Evolutionary conservation across 768 basidiomycete species (phyloP), one percentile per base, ranked within the genome.

Genomic region (Coprinellus micaceus): DNA sequence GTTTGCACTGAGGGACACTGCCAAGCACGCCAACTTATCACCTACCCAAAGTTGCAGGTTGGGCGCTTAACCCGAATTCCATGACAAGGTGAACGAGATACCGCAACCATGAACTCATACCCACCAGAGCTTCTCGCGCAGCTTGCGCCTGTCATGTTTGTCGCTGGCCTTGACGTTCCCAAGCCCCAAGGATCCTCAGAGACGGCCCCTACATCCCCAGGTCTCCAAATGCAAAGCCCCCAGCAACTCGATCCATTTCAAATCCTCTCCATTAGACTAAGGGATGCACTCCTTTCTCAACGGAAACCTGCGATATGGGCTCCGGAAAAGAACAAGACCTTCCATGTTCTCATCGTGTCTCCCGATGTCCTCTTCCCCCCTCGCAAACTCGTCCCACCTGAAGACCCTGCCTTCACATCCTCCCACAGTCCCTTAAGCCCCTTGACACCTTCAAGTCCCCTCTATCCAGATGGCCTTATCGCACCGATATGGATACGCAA

Each of bases 401-500:
- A 85, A 25, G 83, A 87, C 61, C 77, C 82, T 2, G 71, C 80
- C 44, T 82, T 81, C 59, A 64, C 80, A 0, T 67, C 78, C 6
- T 75, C 84, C 1, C 94, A 93, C 71, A 98, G 96, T 0, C 94
- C 94, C 0, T 78, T 98, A n/a, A 98, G 94, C 0, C 97, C 97
- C 0, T 73, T 98, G 39, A 91, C 91, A 0, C 87, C 88, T 0
- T 79, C 88, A 0, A 97, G 94, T 0, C 96, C 97, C 0, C 75
- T 97, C 9, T 83, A 93, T 69, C 97, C 97, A 0, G 97, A 99
- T 66, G 97, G 97, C 0, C 73, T 99, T 53, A 93, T 99, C 52
- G 94, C 97, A 2, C 97, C 97, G 1, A 93, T 98, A 67, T 99
- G 97, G 97, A 85, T 98, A 30, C 82, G 94, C 43, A 99, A 98